Conservation (phyloP, 441 rosid genomes). For the Rhodomyrtus psidioides region DNA sequence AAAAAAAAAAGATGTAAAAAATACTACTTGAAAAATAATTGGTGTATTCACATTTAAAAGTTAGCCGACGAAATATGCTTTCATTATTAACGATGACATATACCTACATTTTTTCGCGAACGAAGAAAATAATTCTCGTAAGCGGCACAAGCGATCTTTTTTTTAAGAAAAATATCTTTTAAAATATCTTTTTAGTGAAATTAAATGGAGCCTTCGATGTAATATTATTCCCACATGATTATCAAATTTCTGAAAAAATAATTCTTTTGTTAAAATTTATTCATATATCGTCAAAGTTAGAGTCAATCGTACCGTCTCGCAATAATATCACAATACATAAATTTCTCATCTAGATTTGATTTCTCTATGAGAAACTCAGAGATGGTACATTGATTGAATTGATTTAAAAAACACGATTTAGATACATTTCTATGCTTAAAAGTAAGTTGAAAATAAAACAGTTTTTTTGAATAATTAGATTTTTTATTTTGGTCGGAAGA, state of each 20-base stretch:
- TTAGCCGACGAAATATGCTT: neutral
- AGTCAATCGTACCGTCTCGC: accelerated
- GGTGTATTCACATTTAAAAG: accelerated
- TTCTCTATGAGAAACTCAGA: neutral
- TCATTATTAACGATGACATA: neutral
- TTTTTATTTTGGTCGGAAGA: too few relatives aligned
- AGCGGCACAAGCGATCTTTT: accelerated
- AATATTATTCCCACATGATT: neutral
- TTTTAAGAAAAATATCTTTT: neutral
- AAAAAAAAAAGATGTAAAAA: accelerated
- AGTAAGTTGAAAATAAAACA: neutral
- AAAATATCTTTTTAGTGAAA: neutral
- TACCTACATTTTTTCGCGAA: accelerated
- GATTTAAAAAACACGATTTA: neutral
- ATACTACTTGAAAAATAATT: neutral
- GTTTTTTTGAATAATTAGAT: too few relatives aligned
- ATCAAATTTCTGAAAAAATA: neutral
- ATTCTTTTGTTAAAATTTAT: neutral
- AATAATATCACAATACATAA: too few relatives aligned
- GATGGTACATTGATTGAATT: neutral
- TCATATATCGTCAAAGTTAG: neutral
- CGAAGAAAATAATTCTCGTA: neutral
- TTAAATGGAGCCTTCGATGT: neutral
- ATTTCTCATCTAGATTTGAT: neutral
- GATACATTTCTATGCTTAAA: neutral